Evolutionary conservation across 139 green algal species (phyloP).

Genomic region (Picochlorum sp.): DNA sequence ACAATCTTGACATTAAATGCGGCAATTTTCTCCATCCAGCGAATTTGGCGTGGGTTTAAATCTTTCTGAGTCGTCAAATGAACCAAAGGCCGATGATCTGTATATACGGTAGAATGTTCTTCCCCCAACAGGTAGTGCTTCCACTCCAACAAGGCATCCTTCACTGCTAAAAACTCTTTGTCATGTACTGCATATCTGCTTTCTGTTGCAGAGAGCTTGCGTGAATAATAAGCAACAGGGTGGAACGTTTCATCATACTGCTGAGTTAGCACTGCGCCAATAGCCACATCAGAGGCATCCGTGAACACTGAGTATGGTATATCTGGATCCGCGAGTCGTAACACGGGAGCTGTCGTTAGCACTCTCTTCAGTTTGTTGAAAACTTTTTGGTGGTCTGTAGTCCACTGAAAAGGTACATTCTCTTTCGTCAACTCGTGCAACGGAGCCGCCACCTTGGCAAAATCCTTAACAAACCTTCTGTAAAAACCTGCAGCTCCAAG

Average conservation of each 20-base stretch:
- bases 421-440: constrained; percentile 22
- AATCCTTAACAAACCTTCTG: constrained; percentile 29
- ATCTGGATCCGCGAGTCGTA: neutral
- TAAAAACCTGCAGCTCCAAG: constrained; percentile 45
- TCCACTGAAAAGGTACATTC: constrained; percentile 11
- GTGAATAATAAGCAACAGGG: constrained; percentile 25
- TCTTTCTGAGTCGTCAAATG: constrained; percentile 10
- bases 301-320: neutral
- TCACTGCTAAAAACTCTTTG: constrained; percentile 33
- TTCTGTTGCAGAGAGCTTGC: constrained; percentile 21
- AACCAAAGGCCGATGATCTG: constrained; percentile 26
- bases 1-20: constrained; percentile 19
- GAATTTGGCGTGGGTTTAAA: neutral
- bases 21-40: constrained; percentile 15
- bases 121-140: constrained; percentile 20
- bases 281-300: neutral
- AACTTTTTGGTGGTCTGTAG: constrained; percentile 1
- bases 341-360: neutral
- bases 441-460: constrained; percentile 17
- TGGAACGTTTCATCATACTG: neutral
- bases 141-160: constrained; percentile 21
- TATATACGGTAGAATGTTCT: neutral
- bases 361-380: constrained; percentile 3
- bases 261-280: neutral
- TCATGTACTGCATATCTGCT: constrained; percentile 31